phyloP scores from a whole-genome alignment of 345 rosid species.

The Populus ilicifolia region DNA sequence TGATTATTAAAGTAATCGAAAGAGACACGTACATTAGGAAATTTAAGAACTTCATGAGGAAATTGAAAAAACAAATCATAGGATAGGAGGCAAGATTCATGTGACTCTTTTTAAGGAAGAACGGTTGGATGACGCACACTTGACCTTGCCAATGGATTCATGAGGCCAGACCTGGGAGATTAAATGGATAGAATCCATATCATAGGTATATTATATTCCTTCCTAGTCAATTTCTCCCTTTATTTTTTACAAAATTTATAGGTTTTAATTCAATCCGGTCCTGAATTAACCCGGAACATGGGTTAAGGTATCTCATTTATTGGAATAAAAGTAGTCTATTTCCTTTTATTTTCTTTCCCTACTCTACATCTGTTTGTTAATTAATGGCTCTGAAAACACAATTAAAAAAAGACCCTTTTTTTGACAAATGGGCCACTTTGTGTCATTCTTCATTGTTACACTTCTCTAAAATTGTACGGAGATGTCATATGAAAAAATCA shows the following conservation, averaged over 20 bases:
- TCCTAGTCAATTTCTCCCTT: no score
- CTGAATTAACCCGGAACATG: no score
- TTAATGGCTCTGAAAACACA: neutral
- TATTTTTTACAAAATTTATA: no score
- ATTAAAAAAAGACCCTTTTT: neutral
- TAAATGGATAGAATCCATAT: neutral
- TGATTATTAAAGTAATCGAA: neutral
- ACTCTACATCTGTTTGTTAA: neutral
- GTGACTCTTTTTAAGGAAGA: slow-evolving; percentile 19
- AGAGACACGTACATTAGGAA: neutral
- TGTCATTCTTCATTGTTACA: no score
- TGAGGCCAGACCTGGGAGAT: neutral
- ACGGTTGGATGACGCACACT: slow-evolving; percentile 20
- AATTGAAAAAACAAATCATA: neutral
- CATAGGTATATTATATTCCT: no score
- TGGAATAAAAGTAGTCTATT: no score
- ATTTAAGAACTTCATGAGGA: neutral
- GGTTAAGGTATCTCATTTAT: neutral
- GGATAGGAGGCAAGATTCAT: slow-evolving; percentile 7
- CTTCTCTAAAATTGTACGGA: no score
- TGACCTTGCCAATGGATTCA: slow-evolving; percentile 9
- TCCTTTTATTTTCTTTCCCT: neutral
- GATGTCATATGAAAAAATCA: neutral
- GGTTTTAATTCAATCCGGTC: no score
- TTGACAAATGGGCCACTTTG: no score